A percentile compares a stretch with the other conserved stretches of the same genome.
Conservation (phyloP, 208 protist species). For the Leishmania major region DNA sequence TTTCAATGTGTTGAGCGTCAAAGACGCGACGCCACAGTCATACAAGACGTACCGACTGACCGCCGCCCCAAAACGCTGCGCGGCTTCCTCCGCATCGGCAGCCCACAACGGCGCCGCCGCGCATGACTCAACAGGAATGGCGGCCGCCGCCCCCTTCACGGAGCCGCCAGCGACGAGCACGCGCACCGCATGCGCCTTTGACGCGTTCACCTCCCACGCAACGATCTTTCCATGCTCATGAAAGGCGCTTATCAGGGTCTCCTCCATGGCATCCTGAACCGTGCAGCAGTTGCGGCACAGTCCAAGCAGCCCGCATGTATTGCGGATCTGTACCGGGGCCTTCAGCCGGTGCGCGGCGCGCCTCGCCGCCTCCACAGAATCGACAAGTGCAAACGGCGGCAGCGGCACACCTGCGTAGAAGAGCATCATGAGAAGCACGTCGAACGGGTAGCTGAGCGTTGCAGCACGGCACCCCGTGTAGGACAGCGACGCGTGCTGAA, state of each 20-base stretch:
- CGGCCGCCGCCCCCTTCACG: conserved; percentile 24
- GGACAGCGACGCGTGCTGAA: conserved; percentile 39
- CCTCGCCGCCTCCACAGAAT: conserved; percentile 23
- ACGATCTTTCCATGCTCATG: conserved; percentile 38
- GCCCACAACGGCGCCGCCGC: conserved; percentile 17
- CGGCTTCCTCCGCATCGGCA: conserved; percentile 5
- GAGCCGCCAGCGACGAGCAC: conserved; percentile 23
- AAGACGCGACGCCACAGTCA: conserved; percentile 28
- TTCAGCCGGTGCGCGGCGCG: conserved; percentile 32
- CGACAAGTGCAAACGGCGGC: conserved; percentile 58
- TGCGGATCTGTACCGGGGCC: conserved; percentile 34
- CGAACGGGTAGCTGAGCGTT: conserved; percentile 55
- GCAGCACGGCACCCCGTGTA: conserved; percentile 64
- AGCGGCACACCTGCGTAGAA: conserved; percentile 71
- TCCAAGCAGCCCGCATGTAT: conserved; percentile 17
- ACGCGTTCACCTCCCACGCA: conserved; percentile 40
- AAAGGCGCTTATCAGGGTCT: conserved; percentile 9
- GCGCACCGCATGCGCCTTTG: conserved; percentile 11
- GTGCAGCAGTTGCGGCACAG: conserved; percentile 9
- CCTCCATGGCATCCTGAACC: conserved; percentile 11
- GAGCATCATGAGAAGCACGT: conserved; percentile 79
- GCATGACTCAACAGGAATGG: conserved; percentile 18
- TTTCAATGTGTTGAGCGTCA: conserved; percentile 30
- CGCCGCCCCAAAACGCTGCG: conserved; percentile 14
- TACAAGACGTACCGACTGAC: conserved; percentile 38